Percentiles rank a stretch among this genome's conserved stretches.
Conservation (phyloP, 2,329 filamentous ascomycete species). For the Fusarium begoniae region DNA sequence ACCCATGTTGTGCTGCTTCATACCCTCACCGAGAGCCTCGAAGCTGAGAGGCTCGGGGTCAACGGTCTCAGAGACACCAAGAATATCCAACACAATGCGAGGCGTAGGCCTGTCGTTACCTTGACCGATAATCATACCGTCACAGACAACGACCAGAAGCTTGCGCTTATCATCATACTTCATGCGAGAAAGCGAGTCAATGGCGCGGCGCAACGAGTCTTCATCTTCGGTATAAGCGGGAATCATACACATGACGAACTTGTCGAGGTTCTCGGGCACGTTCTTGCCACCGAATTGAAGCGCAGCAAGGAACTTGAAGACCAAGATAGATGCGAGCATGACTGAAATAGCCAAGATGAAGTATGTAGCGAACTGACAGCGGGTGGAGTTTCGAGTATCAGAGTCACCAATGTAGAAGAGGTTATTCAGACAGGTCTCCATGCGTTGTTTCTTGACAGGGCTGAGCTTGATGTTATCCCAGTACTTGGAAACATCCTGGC, state of each 20-base stretch:
- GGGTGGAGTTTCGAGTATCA: conserved; percentile 86
- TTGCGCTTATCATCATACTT: conserved; percentile 98
- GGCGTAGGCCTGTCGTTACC: conserved; percentile 97
- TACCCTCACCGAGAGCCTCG: conserved; percentile 92
- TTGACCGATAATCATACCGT: conserved; percentile 99
- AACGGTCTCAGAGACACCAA: conserved; percentile 91
- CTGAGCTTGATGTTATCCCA: conserved; percentile 78
- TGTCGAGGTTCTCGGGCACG: conserved; percentile 93
- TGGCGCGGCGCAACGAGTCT: conserved; percentile 93
- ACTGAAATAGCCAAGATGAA: conserved; percentile 87
- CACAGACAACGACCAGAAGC: conserved; percentile 89
- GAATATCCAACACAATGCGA: conserved; percentile 94
- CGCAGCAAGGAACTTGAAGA: conserved; percentile 96
- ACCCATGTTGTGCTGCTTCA: conserved; percentile 99
- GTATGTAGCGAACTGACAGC: conserved; percentile 89
- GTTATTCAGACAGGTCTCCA: conserved; percentile 89
- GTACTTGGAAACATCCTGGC: conserved; percentile 82
- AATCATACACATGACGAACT: conserved; percentile 98
- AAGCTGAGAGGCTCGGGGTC: conserved; percentile 97
- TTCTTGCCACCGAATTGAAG: conserved; percentile 94
- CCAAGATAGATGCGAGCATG: conserved; percentile 81
- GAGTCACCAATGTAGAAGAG: conserved; percentile 93
- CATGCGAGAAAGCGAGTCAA: conserved; percentile 95
- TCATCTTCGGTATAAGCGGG: conserved; percentile 99
- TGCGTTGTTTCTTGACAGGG: conserved; percentile 65